A percentile compares a stretch with the other conserved stretches of the same genome.
Conservation (phyloP, 2,329 filamentous ascomycete genomes). For the Neonectria neomacrospora region DNA sequence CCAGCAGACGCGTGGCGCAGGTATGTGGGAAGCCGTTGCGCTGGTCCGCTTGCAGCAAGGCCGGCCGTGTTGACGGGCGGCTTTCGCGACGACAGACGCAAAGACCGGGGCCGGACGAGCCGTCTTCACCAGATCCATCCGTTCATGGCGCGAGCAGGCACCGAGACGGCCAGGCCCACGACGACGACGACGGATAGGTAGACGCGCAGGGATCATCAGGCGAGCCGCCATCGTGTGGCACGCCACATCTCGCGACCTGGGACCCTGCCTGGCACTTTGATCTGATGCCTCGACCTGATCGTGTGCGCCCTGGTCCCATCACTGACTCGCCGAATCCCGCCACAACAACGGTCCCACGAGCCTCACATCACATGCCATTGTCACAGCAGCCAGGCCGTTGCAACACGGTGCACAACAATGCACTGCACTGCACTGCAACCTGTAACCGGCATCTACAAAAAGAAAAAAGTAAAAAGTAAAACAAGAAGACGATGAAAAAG, state of each 20-base stretch:
- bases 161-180: constrained; percentile 29
- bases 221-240: constrained; percentile 42
- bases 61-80: constrained; percentile 32
- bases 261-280: constrained; percentile 38
- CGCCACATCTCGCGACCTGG: constrained; percentile 44
- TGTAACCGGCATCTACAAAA: constrained; percentile 10
- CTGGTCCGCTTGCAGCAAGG: constrained; percentile 39
- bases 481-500: constrained; percentile 17
- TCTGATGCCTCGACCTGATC: constrained; percentile 42
- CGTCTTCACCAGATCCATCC: not conserved
- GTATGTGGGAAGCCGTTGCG: constrained; percentile 35
- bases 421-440: not conserved
- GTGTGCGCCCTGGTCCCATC: constrained; percentile 34
- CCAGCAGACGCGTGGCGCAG: constrained; percentile 39
- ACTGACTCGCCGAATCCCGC: constrained; percentile 34
- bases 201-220: constrained; percentile 43
- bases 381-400: not conserved
- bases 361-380: constrained; percentile 40
- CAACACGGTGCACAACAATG: constrained; percentile 4
- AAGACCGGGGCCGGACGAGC: no score
- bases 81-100: constrained; percentile 15
- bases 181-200: constrained; percentile 39
- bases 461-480: no score
- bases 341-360: constrained; percentile 28
- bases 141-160: not conserved